These are phyloP conservation scores for Wallacemonas sp. DNA, from an alignment of 208 protist genomes.

Conservation along the genomic window DNA sequence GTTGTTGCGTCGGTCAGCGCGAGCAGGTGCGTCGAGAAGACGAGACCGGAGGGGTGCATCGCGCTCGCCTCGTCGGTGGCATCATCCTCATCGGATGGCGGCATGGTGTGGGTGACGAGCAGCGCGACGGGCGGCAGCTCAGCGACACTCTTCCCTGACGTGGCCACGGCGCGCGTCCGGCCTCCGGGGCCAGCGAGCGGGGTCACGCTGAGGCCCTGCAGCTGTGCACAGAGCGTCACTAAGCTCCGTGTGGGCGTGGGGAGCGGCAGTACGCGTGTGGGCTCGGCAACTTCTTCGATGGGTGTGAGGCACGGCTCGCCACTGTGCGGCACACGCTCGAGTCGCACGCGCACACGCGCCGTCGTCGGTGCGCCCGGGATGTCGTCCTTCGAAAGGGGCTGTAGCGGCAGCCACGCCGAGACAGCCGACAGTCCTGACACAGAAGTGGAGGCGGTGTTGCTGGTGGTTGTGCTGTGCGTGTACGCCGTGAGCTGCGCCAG, in stretches of 20 bases:
- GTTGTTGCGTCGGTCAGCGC: neutral
- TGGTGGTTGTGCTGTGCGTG: neutral
- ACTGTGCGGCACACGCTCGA: neutral
- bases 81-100: neutral
- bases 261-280: neutral
- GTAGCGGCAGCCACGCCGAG: conserved; percentile 8
- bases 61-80: neutral
- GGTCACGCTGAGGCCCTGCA: neutral
- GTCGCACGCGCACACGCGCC: neutral
- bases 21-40: conserved; percentile 6
- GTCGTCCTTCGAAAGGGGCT: neutral
- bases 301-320: too few relatives aligned
- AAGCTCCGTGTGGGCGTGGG: neutral
- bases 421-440: conserved; percentile 1
- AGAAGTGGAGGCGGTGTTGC: neutral
- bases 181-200: neutral
- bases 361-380: neutral
- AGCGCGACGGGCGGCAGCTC: conserved; percentile 7
- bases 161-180: too few relatives aligned
- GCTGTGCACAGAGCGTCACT: conserved; percentile 2
- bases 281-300: neutral
- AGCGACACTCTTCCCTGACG: neutral
- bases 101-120: neutral
- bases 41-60: too few relatives aligned
- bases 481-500: conserved; percentile 5